Percentiles rank a stretch among this genome's conserved stretches.
phyloP scores from a whole-genome alignment of 2,329 filamentous ascomycete genomes.

The Nemania bipapillata region DNA sequence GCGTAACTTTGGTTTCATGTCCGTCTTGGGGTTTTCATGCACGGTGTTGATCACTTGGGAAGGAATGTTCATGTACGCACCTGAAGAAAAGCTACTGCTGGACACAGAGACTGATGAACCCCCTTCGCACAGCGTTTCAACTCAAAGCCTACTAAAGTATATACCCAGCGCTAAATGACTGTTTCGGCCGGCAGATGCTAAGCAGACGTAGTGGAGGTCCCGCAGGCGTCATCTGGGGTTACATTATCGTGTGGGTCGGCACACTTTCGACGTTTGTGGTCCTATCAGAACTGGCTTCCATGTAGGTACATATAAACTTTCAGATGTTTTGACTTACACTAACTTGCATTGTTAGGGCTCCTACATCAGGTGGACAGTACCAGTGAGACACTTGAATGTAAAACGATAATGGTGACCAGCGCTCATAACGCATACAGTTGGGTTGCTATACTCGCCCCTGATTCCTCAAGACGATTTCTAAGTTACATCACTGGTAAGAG shows the following conservation, averaged over 20 bases:
- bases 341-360: slow-evolving; percentile 17
- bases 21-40: slow-evolving; percentile 33
- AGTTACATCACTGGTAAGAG: slow-evolving; percentile 38
- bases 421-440: slow-evolving; percentile 38
- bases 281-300: slow-evolving; percentile 42
- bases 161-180: too few species aligned
- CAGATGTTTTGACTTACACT: background rate
- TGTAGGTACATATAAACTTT: background rate
- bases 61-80: slow-evolving; percentile 30
- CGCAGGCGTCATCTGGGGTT: slow-evolving; percentile 65
- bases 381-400: background rate
- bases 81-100: too few species aligned
- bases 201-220: slow-evolving; percentile 60
- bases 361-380: slow-evolving; percentile 39
- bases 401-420: background rate
- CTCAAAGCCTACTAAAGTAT: too few species aligned
- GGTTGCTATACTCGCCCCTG: slow-evolving; percentile 45
- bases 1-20: slow-evolving; percentile 37
- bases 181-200: too few species aligned
- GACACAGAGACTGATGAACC: too few species aligned
- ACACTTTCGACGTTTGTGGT: slow-evolving; percentile 56
- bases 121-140: too few species aligned
- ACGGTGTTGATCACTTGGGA: slow-evolving; percentile 33
- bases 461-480: slow-evolving; percentile 40
- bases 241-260: slow-evolving; percentile 60